Base-by-base conservation (phyloP, 257 asterid species). In the Solanum appendiculatum region DNA sequence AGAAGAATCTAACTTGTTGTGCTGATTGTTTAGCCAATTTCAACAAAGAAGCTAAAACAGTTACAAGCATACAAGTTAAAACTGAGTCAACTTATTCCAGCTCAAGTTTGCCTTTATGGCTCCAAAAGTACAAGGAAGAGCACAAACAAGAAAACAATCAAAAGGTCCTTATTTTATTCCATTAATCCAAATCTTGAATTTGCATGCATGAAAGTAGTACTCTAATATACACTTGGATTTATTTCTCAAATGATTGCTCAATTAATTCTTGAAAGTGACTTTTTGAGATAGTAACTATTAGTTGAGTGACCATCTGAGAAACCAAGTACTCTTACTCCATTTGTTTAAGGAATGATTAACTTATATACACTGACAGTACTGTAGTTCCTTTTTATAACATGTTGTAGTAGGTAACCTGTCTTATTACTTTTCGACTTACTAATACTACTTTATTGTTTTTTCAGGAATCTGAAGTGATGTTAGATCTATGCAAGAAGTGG, bases 21-120 rank as follows among this genome's bases (percentile, higher is more conserved):
- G 87, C 95, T 44, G 98, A 97, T 86, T 95, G 98, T 86, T 86
- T 89, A 83, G 88, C 90, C 27, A 94, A 91, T 89, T 94, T 95
- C 90, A 93, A 92, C 40, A 91, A 87, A 87, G 98, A 96, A 92
- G 98, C 94, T 69, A 85, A 86, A 86, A 93, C 92, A 13, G 29
- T 91, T 18, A 80, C 86, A 64, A 88, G 86, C 64, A 68, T n/a
- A 44, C 86, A 31, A 31, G 83, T 64, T 42, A 89, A 90, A 70
- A 89, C 84, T 40, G 91, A 83, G 85, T 75, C 89, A 25, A 73
- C 87, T 80, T 86, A 88, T 29, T 89, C 92, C 58, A 89, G 80
- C 87, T 92, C 98, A 21, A 92, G 89, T 86, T 91, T 97, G 93
- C 99, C 99, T 42, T 87, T 93, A 63, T 97, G 99, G 99, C 98